Percentiles rank a stretch among this genome's conserved stretches.
Evolutionary conservation across 2,329 filamentous ascomycete species (phyloP).

Genomic region (Beauveria rudraprayagi): DNA sequence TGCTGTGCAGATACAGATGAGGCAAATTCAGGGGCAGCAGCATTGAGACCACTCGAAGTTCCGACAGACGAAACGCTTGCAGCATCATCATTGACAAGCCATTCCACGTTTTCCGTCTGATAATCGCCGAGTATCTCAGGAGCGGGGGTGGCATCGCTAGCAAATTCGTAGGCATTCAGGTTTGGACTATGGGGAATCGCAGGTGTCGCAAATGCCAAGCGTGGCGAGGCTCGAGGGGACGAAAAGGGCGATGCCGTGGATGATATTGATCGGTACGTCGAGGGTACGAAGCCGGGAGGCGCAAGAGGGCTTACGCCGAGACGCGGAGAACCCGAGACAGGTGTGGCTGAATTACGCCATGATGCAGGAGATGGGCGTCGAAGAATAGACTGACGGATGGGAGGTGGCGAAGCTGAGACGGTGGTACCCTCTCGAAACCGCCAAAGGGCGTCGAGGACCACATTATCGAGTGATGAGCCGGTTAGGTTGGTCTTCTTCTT

Average conservation of each 20-base stretch:
- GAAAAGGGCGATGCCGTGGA: constrained; percentile 83
- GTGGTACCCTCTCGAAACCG: constrained; percentile 63
- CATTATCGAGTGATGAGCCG: constrained; percentile 77
- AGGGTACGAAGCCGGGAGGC: constrained; percentile 74
- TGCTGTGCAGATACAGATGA: constrained; percentile 50
- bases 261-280: constrained; percentile 66
- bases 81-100: constrained; percentile 85
- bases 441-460: constrained; percentile 86
- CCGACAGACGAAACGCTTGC: constrained; percentile 73
- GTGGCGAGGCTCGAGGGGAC: constrained; percentile 85
- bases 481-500: constrained; percentile 68
- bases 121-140: constrained; percentile 86
- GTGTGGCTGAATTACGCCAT: constrained; percentile 80
- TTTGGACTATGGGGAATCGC: constrained; percentile 89
- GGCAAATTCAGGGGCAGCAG: constrained; percentile 70
- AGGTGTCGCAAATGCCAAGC: constrained; percentile 82
- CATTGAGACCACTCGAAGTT: constrained; percentile 64
- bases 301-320: constrained; percentile 75
- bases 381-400: constrained; percentile 80
- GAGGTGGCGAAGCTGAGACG: constrained; percentile 65
- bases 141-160: constrained; percentile 69
- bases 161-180: constrained; percentile 90
- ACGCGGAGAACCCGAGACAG: constrained; percentile 73
- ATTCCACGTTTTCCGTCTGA: constrained; percentile 91
- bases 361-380: constrained; percentile 87